A percentile compares a stretch with the other conserved stretches of the same genome.
phyloP scores from a whole-genome alignment of 495 filamentous ascomycete species.

The Sporormia fimetaria region DNA sequence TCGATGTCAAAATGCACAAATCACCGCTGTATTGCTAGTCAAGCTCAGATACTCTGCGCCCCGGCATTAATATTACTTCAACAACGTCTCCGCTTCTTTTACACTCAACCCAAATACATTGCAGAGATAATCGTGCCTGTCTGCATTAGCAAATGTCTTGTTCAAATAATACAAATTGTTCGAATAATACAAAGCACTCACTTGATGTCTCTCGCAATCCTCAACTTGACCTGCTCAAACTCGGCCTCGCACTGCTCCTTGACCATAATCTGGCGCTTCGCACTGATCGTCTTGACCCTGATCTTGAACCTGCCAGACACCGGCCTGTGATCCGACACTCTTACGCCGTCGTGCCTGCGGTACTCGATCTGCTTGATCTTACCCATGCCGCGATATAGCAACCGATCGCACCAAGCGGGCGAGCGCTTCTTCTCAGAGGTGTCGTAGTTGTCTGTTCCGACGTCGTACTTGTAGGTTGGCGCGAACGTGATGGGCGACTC shows the following conservation, averaged over 20 bases:
- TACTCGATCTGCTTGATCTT: conserved; percentile 82
- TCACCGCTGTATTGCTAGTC: too few relatives aligned
- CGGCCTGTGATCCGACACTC: conserved; percentile 83
- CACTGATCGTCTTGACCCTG: conserved; percentile 65
- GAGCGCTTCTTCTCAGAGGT: conserved; percentile 86
- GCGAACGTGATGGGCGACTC: conserved; percentile 82
- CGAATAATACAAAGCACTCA: conserved; percentile 27
- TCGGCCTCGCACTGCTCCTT: conserved; percentile 61
- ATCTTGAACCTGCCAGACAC: conserved; percentile 77
- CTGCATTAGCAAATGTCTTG: conserved; percentile 3
- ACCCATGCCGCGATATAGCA: conserved; percentile 74
- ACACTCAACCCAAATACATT: conserved; percentile 28
- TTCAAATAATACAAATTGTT: neutral
- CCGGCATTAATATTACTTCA: conserved; percentile 9
- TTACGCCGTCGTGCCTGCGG: conserved; percentile 64
- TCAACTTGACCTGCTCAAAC: conserved; percentile 57
- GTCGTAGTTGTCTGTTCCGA: conserved; percentile 88
- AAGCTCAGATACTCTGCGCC: too few relatives aligned
- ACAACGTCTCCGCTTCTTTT: conserved; percentile 27
- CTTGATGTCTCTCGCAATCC: conserved; percentile 53
- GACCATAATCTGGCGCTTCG: conserved; percentile 47
- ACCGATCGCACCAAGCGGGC: conserved; percentile 94
- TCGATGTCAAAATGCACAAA: too few relatives aligned
- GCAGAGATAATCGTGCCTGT: conserved; percentile 30
- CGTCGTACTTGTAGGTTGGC: conserved; percentile 83